phyloP scores from a whole-genome alignment of 2,329 filamentous ascomycete species.

The Raffaelea deltoideospora region DNA sequence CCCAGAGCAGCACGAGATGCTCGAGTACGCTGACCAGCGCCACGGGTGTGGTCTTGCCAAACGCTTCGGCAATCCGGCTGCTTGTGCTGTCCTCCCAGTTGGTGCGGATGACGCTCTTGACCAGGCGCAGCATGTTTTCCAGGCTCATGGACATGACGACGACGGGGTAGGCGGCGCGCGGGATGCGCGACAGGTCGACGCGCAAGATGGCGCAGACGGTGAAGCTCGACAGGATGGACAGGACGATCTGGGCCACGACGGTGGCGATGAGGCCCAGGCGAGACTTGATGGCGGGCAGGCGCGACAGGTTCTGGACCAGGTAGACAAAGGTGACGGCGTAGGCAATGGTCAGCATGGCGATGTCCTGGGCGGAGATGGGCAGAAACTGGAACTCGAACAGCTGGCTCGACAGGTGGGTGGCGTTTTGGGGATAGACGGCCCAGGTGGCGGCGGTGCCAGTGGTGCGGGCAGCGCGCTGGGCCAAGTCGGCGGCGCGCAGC shows the following conservation, averaged over 20 bases:
- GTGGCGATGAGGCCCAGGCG: constrained; percentile 57
- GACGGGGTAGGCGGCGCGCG: constrained; percentile 58
- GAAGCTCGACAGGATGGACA: constrained; percentile 65
- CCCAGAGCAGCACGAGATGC: constrained; percentile 50
- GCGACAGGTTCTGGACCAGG: constrained; percentile 50
- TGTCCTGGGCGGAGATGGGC: constrained; percentile 54
- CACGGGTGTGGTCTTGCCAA: constrained; percentile 57
- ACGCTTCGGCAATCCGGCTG: constrained; percentile 54
- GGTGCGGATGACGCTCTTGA: constrained; percentile 62
- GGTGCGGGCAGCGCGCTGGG: constrained; percentile 29
- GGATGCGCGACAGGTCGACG: constrained; percentile 61
- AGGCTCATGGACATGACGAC: constrained; percentile 64
- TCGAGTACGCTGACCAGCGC: constrained; percentile 53
- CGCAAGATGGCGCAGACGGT: constrained; percentile 63
- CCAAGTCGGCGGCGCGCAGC: constrained; percentile 36
- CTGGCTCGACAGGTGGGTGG: constrained; percentile 36
- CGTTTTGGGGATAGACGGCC: constrained; percentile 49
- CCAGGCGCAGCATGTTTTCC: constrained; percentile 64
- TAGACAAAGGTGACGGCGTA: constrained; percentile 51
- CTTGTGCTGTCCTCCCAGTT: constrained; percentile 54
- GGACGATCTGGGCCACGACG: constrained; percentile 52
- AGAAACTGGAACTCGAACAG: constrained; percentile 69
- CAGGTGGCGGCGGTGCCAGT: constrained; percentile 37
- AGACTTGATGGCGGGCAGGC: constrained; percentile 61
- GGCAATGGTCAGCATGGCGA: constrained; percentile 45